These are phyloP conservation scores for Cenchrus purpureus DNA, from an alignment of 176 grass and related monocot species.

Conservation along the genomic window DNA sequence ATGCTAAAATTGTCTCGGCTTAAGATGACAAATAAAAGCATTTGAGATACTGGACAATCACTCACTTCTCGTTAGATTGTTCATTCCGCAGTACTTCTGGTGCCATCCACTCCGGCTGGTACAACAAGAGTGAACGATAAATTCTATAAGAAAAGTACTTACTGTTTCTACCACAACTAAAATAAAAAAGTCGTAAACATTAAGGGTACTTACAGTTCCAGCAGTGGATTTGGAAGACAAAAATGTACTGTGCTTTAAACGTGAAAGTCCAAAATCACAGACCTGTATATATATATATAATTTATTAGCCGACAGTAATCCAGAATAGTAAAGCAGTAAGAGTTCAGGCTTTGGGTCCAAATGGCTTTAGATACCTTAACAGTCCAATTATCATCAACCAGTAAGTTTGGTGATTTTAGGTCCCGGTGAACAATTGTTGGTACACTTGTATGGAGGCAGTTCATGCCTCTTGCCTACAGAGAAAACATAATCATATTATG, in stretches of 20 bases:
- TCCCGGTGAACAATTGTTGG: slow-evolving; percentile 95
- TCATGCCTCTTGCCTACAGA: slow-evolving; percentile 89
- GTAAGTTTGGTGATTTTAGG: slow-evolving; percentile 95
- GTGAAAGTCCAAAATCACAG: slow-evolving; percentile 96
- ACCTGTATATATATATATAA: slow-evolving; percentile 55
- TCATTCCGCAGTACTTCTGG: slow-evolving; percentile 94
- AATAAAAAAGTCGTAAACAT: not conserved
- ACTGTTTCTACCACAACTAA: slow-evolving; percentile 2
- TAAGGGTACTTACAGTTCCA: slow-evolving; percentile 74
- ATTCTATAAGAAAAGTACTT: slow-evolving; percentile 14
- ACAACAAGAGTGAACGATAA: slow-evolving; percentile 33
- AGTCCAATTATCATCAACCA: slow-evolving; percentile 93
- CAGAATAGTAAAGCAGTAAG: slow-evolving; percentile 12
- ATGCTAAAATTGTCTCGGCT: slow-evolving; percentile 5
- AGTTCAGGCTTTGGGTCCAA: slow-evolving; percentile 27
- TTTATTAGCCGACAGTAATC: slow-evolving; percentile 34
- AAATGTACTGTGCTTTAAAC: slow-evolving; percentile 94
- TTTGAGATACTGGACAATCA: slow-evolving; percentile 11
- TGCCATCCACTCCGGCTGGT: slow-evolving; percentile 96
- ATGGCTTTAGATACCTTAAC: slow-evolving; percentile 72
- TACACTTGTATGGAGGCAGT: slow-evolving; percentile 86
- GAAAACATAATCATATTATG: slow-evolving; percentile 34
- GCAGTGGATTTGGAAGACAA: slow-evolving; percentile 95
- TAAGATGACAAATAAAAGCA: slow-evolving; percentile 21
- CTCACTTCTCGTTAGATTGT: slow-evolving; percentile 92